Evolutionary conservation across 192 early-diverging fungal genomes (phyloP).

Genomic region (Coemansia sp.): DNA sequence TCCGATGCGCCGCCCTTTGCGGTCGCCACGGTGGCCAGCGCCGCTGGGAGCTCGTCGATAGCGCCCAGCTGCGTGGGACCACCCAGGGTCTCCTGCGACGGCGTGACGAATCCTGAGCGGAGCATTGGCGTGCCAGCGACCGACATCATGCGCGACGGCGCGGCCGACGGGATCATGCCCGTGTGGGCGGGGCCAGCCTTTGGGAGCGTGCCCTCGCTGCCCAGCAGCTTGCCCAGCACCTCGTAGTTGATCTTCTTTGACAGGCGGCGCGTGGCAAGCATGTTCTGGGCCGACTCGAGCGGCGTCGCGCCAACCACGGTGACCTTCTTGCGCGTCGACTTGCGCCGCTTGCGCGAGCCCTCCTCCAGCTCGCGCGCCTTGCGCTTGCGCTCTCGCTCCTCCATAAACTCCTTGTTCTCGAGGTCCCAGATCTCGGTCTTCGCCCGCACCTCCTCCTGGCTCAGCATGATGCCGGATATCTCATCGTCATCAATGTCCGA

Average conservation of each 20-base stretch:
- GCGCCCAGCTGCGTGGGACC: constrained; percentile 23
- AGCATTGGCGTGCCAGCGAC: constrained; percentile 20
- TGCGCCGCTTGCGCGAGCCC: constrained; percentile 28
- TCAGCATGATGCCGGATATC: constrained; percentile 64
- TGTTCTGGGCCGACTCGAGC: constrained; percentile 74
- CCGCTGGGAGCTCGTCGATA: constrained; percentile 40
- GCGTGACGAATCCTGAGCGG: constrained; percentile 31
- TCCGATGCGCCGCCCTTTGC: constrained; percentile 10
- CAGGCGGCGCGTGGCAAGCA: constrained; percentile 67
- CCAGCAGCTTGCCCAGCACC: constrained; percentile 70
- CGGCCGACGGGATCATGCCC: constrained; percentile 53
- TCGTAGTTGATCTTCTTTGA: constrained; percentile 94
- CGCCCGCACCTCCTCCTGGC: constrained; percentile 70
- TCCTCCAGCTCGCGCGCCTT: constrained; percentile 24
- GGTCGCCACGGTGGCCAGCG: constrained; percentile 15
- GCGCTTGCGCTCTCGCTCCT: constrained; percentile 55
- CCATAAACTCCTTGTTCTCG: constrained; percentile 83
- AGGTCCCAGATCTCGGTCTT: constrained; percentile 86
- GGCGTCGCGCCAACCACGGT: constrained; percentile 56
- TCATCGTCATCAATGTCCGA: constrained; percentile 76
- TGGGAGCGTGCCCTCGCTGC: constrained; percentile 39
- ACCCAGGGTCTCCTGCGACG: constrained; percentile 18
- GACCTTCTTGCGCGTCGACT: constrained; percentile 28
- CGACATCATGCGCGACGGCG: constrained; percentile 47
- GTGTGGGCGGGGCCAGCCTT: constrained; percentile 15